Base-by-base conservation (phyloP, 495 filamentous ascomycete genomes). In the Penicillium atrosanguineum region DNA sequence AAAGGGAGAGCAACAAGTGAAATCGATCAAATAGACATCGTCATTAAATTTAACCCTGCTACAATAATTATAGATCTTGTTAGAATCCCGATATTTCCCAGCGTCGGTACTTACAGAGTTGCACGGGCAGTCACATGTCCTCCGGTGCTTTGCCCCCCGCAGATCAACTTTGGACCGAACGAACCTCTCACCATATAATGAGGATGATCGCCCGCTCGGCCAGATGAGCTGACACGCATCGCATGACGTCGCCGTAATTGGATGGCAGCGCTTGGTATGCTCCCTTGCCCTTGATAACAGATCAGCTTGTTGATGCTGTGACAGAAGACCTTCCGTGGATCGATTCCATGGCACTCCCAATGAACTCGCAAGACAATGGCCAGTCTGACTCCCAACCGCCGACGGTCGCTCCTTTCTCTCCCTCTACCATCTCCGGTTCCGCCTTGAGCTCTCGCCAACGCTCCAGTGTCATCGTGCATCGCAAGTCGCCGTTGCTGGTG, bases 391-490 rank as follows among this genome's bases (percentile, higher is more conserved):
- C 77, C 72, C 53, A 82, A 62, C 83, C 87, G 39, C 84, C 89
- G 16, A 95, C 90, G 16, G 77, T 87, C 59, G 91, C 90, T 53
- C 78, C 88, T 45, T 99, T 99, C 75, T 90, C 93, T 23, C 91
- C 94, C 28, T 79, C 83, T 19, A 90, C 88, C 42, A 79, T 88
- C 45, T 84, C 85, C 8, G 79, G 84, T 47, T 80, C 81, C 14
- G 82, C 87, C 21, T 76, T 87, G 46, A 84, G 84, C 20, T 85
- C 86, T 36, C 86, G 87, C 61, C 83, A 90, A 51, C 84, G 91
- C 44, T 93, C 89, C 37, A 94, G 90, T 52, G 89, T 97, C 59
- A 83, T 97, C 48, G 92, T 99, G 1, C 91, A 97, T 69, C 91
- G 94, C 67, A 99, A 97, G 71, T 95, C 89, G 4, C 94, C 95